These are phyloP conservation scores for Corrigiola litoralis DNA, from an alignment of 179 eudicot species.

Conservation along the genomic window DNA sequence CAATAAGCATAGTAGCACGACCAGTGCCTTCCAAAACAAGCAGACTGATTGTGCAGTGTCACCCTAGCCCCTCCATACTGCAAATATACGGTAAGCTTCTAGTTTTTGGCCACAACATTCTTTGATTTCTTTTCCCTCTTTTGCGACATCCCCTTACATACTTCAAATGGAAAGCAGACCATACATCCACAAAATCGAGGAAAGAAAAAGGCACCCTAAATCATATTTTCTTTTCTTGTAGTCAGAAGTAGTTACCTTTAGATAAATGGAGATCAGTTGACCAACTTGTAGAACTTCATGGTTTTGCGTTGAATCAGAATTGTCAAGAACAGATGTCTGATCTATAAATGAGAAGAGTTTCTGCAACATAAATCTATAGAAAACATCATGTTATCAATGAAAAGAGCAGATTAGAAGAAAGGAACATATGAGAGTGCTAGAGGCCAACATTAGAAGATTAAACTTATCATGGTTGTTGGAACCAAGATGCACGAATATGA, in stretches of 20 bases:
- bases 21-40: no score
- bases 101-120: no score
- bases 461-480: conserved; percentile 79
- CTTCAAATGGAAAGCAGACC: no score
- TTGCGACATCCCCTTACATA: no score
- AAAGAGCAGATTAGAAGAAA: not conserved
- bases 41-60: no score
- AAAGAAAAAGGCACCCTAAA: not conserved
- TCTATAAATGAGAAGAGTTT: conserved; percentile 90
- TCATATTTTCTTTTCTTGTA: not conserved
- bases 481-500: conserved; percentile 83
- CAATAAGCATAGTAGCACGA: no score
- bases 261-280: conserved; percentile 71
- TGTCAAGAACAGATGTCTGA: conserved; percentile 88
- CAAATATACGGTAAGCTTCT: no score
- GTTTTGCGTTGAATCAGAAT: conserved; percentile 83
- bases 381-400: conserved; percentile 17
- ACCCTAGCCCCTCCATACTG: no score
- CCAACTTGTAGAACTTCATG: conserved; percentile 93
- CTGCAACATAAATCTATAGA: conserved; percentile 84
- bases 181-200: no score
- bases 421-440: conserved; percentile 7
- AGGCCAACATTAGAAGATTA: conserved; percentile 81
- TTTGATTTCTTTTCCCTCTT: no score
- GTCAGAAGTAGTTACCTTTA: conserved; percentile 55